Conservation (phyloP, 768 basidiomycete species). For the Clitopilus hobsonii region DNA sequence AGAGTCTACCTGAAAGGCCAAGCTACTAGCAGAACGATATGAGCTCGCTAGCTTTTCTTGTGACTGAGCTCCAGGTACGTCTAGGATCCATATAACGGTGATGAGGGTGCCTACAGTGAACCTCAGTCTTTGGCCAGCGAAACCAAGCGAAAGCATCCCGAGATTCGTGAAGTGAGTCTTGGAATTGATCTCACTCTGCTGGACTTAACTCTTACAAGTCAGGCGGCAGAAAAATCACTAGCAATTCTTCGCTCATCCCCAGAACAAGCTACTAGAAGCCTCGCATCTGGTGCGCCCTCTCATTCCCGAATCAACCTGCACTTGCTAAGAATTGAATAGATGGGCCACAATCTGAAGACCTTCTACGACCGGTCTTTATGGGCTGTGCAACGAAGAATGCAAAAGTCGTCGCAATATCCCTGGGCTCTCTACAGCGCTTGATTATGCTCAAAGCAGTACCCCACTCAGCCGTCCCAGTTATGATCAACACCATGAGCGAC, state of each 20-base stretch:
- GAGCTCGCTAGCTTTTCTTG: conserved; percentile 16
- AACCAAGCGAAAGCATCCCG: conserved; percentile 84
- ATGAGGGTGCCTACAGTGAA: background rate
- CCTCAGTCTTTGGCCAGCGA: conserved; percentile 80
- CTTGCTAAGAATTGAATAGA: conserved; percentile 33
- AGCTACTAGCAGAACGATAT: conserved; percentile 5
- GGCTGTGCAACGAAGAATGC: conserved; percentile 90
- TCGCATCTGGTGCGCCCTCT: conserved; percentile 66
- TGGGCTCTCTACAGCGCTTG: conserved; percentile 87
- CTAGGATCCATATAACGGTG: background rate
- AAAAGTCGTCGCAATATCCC: conserved; percentile 90
- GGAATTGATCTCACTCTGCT: conserved; percentile 1
- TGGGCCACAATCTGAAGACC: conserved; percentile 73
- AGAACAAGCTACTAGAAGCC: conserved; percentile 66
- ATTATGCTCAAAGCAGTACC: conserved; percentile 85
- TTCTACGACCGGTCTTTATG: conserved; percentile 88
- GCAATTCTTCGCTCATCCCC: conserved; percentile 78
- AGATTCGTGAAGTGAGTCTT: conserved; percentile 80
- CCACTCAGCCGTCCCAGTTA: conserved; percentile 68
- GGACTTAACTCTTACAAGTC: conserved; percentile 15
- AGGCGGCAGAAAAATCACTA: conserved; percentile 87
- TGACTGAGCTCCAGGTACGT: conserved; percentile 10
- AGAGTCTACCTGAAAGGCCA: no score
- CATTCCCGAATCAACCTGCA: conserved; percentile 1
- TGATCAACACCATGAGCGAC: conserved; percentile 81